A percentile compares a stretch with the other conserved stretches of the same genome.
Conservation (phyloP, 345 rosid genomes). For the Eucalyptus sp. region DNA sequence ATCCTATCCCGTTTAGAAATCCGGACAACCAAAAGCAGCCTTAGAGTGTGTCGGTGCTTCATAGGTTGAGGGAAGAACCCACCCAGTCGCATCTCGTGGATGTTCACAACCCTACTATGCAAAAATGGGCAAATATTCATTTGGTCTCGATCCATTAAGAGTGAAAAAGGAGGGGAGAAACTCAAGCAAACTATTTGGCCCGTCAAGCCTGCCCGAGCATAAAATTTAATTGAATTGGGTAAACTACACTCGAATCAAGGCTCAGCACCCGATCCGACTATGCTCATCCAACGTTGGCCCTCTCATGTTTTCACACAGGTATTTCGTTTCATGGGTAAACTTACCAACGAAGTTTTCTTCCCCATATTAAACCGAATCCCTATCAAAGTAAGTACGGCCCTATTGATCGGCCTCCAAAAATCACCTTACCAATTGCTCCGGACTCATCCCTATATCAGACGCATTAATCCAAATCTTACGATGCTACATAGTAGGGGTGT, state of each 20-base stretch:
- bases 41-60: too few species aligned
- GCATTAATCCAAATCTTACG: too few species aligned
- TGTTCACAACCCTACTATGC: accelerated
- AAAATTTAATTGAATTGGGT: not conserved
- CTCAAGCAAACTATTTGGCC: not conserved
- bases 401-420: not conserved
- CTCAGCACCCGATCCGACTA: not conserved
- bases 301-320: not conserved
- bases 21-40: too few species aligned
- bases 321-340: not conserved
- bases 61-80: too few species aligned
- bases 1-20: too few species aligned
- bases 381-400: not conserved
- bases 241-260: not conserved
- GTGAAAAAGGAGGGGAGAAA: not conserved
- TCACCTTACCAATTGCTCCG: not conserved
- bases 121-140: too few species aligned
- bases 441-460: too few species aligned
- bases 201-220: accelerated
- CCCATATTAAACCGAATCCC: accelerated
- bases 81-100: too few species aligned
- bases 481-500: too few species aligned
- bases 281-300: not conserved
- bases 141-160: too few species aligned
- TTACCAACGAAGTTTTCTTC: not conserved